These are phyloP conservation scores for Monascus purpureus DNA, from an alignment of 495 filamentous ascomycete genomes.

Conservation along the genomic window DNA sequence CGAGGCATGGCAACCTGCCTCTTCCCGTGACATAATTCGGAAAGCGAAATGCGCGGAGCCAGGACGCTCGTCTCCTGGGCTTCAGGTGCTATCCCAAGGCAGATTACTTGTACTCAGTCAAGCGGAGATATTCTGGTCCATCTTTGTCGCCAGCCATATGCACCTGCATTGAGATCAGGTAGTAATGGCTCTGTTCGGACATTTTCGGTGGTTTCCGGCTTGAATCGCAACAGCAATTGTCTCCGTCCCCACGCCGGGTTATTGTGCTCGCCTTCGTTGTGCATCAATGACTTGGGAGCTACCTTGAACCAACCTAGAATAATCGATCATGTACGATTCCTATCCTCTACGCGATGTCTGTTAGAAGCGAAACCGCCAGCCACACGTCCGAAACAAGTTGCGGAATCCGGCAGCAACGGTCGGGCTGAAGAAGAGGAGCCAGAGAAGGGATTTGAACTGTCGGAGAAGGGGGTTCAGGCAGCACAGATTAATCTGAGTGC, in stretches of 20 bases:
- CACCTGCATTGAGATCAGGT: conserved; percentile 1
- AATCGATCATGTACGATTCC: conserved; percentile 11
- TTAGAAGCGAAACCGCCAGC: conserved; percentile 14
- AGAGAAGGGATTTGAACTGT: conserved; percentile 46
- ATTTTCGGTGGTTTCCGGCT: conserved; percentile 13
- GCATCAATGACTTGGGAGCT: conserved; percentile 6
- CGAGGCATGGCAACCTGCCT: conserved; percentile 25
- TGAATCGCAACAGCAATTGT: conserved; percentile 8
- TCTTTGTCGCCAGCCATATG: conserved; percentile 6
- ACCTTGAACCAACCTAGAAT: conserved; percentile 8
- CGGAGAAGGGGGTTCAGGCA: conserved; percentile 75
- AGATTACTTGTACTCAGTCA: conserved; percentile 7
- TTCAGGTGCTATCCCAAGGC: conserved; percentile 17
- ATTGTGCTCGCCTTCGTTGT: conserved; percentile 4
- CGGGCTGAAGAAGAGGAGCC: conserved; percentile 29
- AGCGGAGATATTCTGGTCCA: conserved; percentile 9
- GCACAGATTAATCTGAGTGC: conserved; percentile 82
- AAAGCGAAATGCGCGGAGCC: conserved; percentile 29
- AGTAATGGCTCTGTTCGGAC: conserved; percentile 7
- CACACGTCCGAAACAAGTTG: conserved; percentile 5
- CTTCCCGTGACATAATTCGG: conserved; percentile 12
- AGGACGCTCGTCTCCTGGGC: conserved; percentile 23
- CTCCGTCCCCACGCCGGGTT: conserved; percentile 6
- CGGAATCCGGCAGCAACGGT: conserved; percentile 5
- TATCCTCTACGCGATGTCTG: conserved; percentile 16